Evolutionary conservation across 2,329 filamentous ascomycete species (phyloP).

Genomic region (Penicillium sp.): DNA sequence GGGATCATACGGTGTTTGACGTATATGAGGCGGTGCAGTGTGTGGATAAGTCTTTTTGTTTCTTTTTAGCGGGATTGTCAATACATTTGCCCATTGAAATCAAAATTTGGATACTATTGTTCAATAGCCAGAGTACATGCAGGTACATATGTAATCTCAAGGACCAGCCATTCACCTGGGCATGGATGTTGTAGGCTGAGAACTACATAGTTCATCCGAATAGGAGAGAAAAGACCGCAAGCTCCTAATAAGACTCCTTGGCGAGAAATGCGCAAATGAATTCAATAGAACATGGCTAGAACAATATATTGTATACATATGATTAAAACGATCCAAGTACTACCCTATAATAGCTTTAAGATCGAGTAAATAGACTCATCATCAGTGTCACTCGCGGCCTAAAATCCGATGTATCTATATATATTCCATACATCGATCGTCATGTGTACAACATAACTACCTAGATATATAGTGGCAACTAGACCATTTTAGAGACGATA

Average conservation of each 20-base stretch:
- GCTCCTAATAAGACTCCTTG: background rate
- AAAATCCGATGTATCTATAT: too few relatives aligned
- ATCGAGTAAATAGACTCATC: background rate
- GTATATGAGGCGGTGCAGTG: slow-evolving; percentile 13
- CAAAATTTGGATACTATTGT: background rate
- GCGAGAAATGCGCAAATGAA: background rate
- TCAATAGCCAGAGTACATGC: background rate
- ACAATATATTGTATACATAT: background rate
- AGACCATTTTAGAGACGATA: background rate
- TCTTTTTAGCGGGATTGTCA: slow-evolving; percentile 26
- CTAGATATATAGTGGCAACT: background rate
- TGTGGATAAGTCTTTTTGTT: slow-evolving; percentile 23
- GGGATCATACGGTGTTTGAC: slow-evolving; percentile 12
- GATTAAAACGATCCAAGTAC: too few relatives aligned
- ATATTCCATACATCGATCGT: too few relatives aligned
- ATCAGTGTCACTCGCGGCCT: background rate
- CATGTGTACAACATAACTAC: too few relatives aligned
- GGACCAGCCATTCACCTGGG: too few relatives aligned
- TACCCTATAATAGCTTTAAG: too few relatives aligned
- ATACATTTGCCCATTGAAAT: slow-evolving; percentile 21
- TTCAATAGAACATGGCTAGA: background rate
- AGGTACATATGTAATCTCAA: too few relatives aligned
- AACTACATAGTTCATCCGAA: too few relatives aligned
- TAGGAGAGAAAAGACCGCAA: background rate
- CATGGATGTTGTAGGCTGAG: background rate